Percentiles rank a stretch among this genome's conserved stretches.
These are phyloP conservation scores for Citrullus colocynthis DNA, from an alignment of 306 rosid genomes.

Conservation along the genomic window DNA sequence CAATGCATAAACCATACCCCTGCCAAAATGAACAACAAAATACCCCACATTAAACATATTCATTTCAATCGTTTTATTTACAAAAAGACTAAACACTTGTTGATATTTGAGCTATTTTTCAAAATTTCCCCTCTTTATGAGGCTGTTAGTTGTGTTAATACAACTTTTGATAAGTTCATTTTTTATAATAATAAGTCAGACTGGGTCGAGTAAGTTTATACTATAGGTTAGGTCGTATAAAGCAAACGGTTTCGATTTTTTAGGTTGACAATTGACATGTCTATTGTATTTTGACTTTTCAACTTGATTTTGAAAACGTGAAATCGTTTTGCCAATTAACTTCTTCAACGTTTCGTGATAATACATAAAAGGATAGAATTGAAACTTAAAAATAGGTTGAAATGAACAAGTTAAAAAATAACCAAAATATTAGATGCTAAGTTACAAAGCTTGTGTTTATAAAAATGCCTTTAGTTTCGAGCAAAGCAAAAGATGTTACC, in stretches of 20 bases:
- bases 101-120: not conserved
- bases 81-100: not conserved
- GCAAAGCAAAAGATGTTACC: conserved; percentile 26
- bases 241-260: not conserved
- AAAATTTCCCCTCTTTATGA: too few species aligned
- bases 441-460: not conserved
- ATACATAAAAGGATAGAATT: not conserved
- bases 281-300: not conserved
- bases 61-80: not conserved
- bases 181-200: too few species aligned
- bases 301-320: not conserved
- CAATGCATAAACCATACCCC: conserved; percentile 90
- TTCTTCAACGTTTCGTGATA: not conserved
- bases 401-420: not conserved
- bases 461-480: not conserved
- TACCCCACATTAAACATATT: not conserved
- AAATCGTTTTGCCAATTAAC: not conserved
- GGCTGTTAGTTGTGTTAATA: not conserved
- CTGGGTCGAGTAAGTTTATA: too few species aligned
- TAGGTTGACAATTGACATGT: too few species aligned
- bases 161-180: not conserved
- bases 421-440: not conserved
- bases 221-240: not conserved
- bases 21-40: conserved; percentile 6
- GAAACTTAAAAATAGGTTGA: not conserved